These are phyloP conservation scores for Coemansia sp. DNA, from an alignment of 192 early-diverging fungal species.

Conservation along the genomic window DNA sequence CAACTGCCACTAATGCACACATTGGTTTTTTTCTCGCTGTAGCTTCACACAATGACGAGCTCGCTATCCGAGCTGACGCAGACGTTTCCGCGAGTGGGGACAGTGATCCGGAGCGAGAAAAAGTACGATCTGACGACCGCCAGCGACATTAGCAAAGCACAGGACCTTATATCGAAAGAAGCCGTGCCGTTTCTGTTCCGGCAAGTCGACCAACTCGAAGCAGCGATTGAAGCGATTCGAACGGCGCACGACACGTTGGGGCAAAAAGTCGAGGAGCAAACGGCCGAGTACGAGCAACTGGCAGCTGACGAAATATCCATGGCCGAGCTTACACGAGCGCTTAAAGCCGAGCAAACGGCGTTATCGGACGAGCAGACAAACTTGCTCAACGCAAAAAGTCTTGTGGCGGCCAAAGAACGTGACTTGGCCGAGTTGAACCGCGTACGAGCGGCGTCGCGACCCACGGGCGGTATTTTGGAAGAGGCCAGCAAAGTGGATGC, in stretches of 20 bases:
- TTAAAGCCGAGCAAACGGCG: constrained; percentile 27
- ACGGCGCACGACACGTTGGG: constrained; percentile 40
- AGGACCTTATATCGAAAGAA: constrained; percentile 50
- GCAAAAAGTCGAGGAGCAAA: constrained; percentile 34
- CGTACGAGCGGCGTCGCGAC: constrained; percentile 13
- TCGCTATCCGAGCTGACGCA: constrained; percentile 33
- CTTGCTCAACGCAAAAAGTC: constrained; percentile 44
- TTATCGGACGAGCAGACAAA: constrained; percentile 44
- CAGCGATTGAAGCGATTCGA: constrained; percentile 41
- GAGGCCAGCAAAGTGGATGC: constrained; percentile 41
- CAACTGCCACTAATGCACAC: not conserved
- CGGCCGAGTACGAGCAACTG: constrained; percentile 36
- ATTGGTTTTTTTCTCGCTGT: not conserved
- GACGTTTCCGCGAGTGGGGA: constrained; percentile 47
- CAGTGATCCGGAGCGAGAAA: constrained; percentile 49
- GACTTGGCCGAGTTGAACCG: constrained; percentile 45
- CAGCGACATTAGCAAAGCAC: constrained; percentile 53
- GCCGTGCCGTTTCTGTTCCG: constrained; percentile 55
- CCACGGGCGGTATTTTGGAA: constrained; percentile 27
- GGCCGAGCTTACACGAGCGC: constrained; percentile 19
- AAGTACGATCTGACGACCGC: constrained; percentile 53
- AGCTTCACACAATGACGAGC: constrained; percentile 26
- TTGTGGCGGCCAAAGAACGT: constrained; percentile 43
- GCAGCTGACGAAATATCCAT: constrained; percentile 33
- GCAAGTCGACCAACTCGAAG: constrained; percentile 53